These are phyloP conservation scores for Halenospora varia DNA, from an alignment of 495 filamentous ascomycete species.

Conservation along the genomic window DNA sequence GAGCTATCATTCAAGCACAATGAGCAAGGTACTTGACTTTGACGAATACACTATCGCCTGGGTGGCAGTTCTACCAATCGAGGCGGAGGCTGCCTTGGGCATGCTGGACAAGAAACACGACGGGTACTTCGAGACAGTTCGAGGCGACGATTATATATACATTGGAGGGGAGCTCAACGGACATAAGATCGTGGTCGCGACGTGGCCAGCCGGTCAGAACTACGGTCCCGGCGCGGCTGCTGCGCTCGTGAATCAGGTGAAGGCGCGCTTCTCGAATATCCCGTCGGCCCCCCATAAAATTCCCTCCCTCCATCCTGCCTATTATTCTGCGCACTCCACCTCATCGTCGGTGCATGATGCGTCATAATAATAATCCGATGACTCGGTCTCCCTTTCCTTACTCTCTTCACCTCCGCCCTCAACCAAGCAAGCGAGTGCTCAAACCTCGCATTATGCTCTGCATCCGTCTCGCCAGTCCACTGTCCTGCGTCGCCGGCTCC, in stretches of 20 bases:
- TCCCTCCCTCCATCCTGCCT: conserved; percentile 8
- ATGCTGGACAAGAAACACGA: conserved; percentile 27
- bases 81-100: conserved; percentile 22
- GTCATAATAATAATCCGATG: not conserved
- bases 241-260: conserved; percentile 35
- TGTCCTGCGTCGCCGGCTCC: conserved; percentile 12
- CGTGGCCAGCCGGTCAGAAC: conserved; percentile 31
- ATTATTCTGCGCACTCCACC: conserved; percentile 3
- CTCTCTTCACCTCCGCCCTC: not conserved
- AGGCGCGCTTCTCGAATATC: conserved; percentile 34
- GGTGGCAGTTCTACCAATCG: conserved; percentile 25
- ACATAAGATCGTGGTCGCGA: conserved; percentile 41
- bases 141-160: conserved; percentile 35
- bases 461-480: conserved; percentile 11
- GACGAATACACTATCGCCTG: conserved; percentile 26
- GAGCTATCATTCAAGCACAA: conserved; percentile 9
- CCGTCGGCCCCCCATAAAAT: conserved; percentile 21
- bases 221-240: conserved; percentile 35
- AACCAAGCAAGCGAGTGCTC: conserved; percentile 4
- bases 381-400: not conserved
- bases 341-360: conserved; percentile 1
- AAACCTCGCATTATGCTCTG: conserved; percentile 12
- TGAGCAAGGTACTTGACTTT: conserved; percentile 14
- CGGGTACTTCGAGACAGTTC: conserved; percentile 26
- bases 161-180: conserved; percentile 30